phyloP scores from a whole-genome alignment of 2,329 filamentous ascomycete species.

The Alternaria ethzedia region DNA sequence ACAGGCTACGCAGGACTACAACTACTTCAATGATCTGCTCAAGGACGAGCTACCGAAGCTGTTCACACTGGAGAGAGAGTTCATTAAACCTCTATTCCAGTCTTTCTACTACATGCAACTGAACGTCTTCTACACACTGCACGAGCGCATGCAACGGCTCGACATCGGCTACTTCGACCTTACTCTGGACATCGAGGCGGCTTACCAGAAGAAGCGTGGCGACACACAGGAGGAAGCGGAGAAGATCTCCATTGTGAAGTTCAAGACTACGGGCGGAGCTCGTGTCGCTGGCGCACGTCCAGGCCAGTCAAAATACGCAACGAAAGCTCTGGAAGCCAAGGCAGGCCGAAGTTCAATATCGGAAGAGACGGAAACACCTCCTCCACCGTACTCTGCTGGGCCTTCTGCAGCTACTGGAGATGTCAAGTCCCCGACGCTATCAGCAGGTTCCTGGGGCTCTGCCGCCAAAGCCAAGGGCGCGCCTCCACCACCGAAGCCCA shows the following conservation, averaged over 20 bases:
- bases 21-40: constrained; percentile 96
- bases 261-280: constrained; percentile 79
- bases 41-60: constrained; percentile 95
- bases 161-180: constrained; percentile 99
- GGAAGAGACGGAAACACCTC: constrained; percentile 44
- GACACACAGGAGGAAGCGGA: constrained; percentile 87
- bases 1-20: constrained; percentile 90
- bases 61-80: constrained; percentile 87
- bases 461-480: constrained; percentile 57
- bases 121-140: constrained; percentile 97
- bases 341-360: constrained; percentile 39
- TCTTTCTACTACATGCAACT: constrained; percentile 99
- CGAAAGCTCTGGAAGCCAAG: constrained; percentile 49
- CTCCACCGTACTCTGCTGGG: constrained; percentile 50
- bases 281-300: constrained; percentile 43
- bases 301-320: constrained; percentile 47
- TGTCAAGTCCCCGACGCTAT: constrained; percentile 37
- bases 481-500: constrained; percentile 59
- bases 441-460: constrained; percentile 50
- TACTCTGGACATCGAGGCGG: constrained; percentile 86
- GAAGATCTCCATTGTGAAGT: constrained; percentile 82
- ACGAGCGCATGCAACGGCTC: constrained; percentile 96
- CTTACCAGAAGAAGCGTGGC: constrained; percentile 86
- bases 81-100: constrained; percentile 96
- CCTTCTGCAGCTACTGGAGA: constrained; percentile 26